phyloP scores from a whole-genome alignment of 352 stramenopile genomes.

The Salisapilia sapeloensis region DNA sequence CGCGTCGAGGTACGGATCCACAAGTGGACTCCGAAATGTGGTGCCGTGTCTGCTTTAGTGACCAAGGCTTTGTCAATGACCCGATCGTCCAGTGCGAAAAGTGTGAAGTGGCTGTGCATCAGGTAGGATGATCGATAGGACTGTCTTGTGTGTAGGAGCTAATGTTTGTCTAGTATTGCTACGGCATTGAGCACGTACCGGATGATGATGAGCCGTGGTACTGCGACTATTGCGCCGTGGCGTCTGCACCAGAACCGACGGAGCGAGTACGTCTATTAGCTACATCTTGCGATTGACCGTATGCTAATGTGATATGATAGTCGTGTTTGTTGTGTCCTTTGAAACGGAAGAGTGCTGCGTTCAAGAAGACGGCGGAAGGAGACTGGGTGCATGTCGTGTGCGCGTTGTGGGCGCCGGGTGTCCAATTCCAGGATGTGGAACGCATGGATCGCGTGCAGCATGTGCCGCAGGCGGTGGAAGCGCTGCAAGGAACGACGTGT shows the following conservation, averaged over 20 bases:
- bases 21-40: slow-evolving; percentile 75
- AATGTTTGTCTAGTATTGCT: slow-evolving; percentile 50
- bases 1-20: slow-evolving; percentile 10
- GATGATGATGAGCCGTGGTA: slow-evolving; percentile 74
- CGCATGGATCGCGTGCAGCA: slow-evolving; percentile 69
- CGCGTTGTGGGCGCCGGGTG: slow-evolving; percentile 68
- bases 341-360: slow-evolving; percentile 41
- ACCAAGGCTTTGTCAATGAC: slow-evolving; percentile 75
- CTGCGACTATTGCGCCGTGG: slow-evolving; percentile 59
- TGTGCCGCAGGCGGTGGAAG: slow-evolving; percentile 39
- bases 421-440: slow-evolving; percentile 76
- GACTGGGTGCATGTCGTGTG: slow-evolving; percentile 79
- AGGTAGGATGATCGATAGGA: slow-evolving; percentile 18
- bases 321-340: slow-evolving; percentile 63
- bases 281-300: not conserved
- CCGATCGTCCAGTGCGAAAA: slow-evolving; percentile 80
- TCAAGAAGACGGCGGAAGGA: slow-evolving; percentile 68
- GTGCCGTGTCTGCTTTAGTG: slow-evolving; percentile 79
- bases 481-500: slow-evolving; percentile 45
- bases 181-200: slow-evolving; percentile 63
- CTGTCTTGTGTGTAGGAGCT: slow-evolving; percentile 2
- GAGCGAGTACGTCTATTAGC: slow-evolving; percentile 19
- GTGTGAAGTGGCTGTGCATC: slow-evolving; percentile 67
- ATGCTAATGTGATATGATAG: slow-evolving; percentile 11
- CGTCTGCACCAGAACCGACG: slow-evolving; percentile 11